Evolutionary conservation across 1,284 basidiomycete genomes (phyloP), one percentile per base, ranked within the genome.

Genomic region (Polyporus tsugae): DNA sequence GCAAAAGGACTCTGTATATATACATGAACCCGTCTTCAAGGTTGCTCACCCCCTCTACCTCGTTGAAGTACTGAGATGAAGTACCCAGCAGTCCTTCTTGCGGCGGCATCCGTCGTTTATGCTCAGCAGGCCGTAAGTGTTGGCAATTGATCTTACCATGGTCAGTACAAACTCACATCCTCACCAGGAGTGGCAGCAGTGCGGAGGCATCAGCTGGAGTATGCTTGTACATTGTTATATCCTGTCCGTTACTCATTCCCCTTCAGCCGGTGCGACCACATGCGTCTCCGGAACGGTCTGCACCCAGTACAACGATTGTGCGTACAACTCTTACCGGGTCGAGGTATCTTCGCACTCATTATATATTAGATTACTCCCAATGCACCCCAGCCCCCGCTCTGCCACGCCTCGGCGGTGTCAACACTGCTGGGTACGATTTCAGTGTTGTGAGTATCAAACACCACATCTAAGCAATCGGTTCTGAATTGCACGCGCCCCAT

Each of bases 381-480:
- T 80, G 80, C 64, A 65, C 80, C 15, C 79, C 80, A 6, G 41
- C 55, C 49, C 66, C 75, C 44, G 66, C 76, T 57, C 67, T 82
- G 11, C 79, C 82, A 6, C 81, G 80, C 67, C 75, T 85, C 10
- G 82, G 82, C 0, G 83, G 84, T 75, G 83, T 85, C 41, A 86
- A 80, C 76, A 79, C 77, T 29, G 78, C 79, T 9, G 79, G 79
- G 11, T 81, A 76, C 60, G 80, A 81, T 65, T 81, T 81, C 75
- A 77, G 75, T 36, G 79, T 79, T 22, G 78, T 78, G 60, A 57
- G 78, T 74, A 42, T 52, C 17, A 19, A 19, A 19, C 4, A n/a
- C 10, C 25, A 13, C 11, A 13, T 49, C 9, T 15, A 0, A 4
- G 10, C 4, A 6, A 7, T 15, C 10, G n/a, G 52, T 19, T 35